Evolutionary conservation across 1,284 basidiomycete species (phyloP).

Genomic region (Heterobasidion irregulare): DNA sequence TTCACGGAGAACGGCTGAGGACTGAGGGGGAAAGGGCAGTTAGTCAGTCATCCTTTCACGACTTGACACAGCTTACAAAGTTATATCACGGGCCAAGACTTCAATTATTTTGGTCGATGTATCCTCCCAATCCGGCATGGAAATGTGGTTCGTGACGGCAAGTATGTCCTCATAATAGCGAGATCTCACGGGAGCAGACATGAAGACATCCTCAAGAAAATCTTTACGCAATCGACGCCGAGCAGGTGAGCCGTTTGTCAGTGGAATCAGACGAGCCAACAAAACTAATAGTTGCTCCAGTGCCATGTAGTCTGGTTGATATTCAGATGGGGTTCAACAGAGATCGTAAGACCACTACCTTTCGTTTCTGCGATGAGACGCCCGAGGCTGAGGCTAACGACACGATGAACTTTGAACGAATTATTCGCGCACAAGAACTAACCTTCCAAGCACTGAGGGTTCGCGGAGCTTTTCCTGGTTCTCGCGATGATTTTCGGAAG

Average conservation of each 20-base stretch:
- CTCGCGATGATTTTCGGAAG: constrained; percentile 16
- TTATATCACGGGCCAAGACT: constrained; percentile 36
- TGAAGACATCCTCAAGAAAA: constrained; percentile 47
- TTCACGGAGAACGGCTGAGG: constrained; percentile 50
- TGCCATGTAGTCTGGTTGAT: constrained; percentile 40
- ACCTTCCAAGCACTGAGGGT: constrained; percentile 19
- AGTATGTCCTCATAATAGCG: constrained; percentile 26
- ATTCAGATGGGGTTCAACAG: not conserved
- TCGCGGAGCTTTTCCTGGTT: constrained; percentile 23
- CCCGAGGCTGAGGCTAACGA: constrained; percentile 20
- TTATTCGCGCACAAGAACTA: constrained; percentile 1
- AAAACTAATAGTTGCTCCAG: constrained; percentile 49
- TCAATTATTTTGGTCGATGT: constrained; percentile 39
- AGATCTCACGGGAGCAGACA: constrained; percentile 9
- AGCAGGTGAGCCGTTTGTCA: constrained; percentile 22
- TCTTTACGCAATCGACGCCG: constrained; percentile 28
- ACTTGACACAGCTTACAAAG: constrained; percentile 32
- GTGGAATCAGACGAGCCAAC: constrained; percentile 47
- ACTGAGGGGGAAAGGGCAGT: constrained; percentile 23
- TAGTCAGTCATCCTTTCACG: not conserved
- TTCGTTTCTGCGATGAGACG: constrained; percentile 21
- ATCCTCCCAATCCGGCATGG: constrained; percentile 43
- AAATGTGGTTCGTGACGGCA: constrained; percentile 31
- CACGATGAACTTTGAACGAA: not conserved
- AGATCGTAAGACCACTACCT: constrained; percentile 13